Evolutionary conservation across 495 filamentous ascomycete genomes (phyloP), one percentile per base, ranked within the genome.

Genomic region (Xylaria grammica): DNA sequence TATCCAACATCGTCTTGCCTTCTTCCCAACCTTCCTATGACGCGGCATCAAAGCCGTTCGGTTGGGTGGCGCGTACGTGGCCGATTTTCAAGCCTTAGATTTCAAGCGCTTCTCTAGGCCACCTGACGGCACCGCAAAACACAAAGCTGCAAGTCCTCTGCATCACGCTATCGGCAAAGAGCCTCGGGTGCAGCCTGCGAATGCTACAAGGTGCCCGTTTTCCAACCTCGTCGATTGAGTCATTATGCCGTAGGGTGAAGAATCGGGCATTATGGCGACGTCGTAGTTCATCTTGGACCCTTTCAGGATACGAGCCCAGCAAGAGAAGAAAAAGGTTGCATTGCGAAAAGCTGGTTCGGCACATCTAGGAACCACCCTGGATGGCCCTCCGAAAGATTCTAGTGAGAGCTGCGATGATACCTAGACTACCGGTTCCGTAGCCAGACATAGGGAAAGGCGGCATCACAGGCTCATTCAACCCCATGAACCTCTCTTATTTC

Each of bases 371-470:
- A 8, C 89, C 89, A 36, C 88, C 88, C 51, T 79, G 67, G 32
- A 78, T 86, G 3, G 87, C 86, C 26, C 89, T 85, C 60, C 82
- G 78, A 64, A 83, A 87, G 17, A 92, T 82, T 27, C 87, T 89
- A 0, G 80, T 79, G 49, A 91, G 77, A 4, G 87, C 89, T 29
- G 87, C 86, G 64, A 89, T 82, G 29, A 84, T 83, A 22, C 88
- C 89, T 76, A 90, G 85, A 65, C 71, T 79, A 4, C 86, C 90
- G 2, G 90, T 91, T 30, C 90, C 87, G 74, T 94, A 93, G 76
- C 93, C 91, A 40, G 87, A 91, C 79, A 91, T 92, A 24, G 90
- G 91, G 75, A 92, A 93, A 0, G 90, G 90, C 51, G 90, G 91
- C 0, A 92, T 85, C n/a, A 92, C 84, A 3, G 90, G 90, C 65